Evolutionary conservation across 805 yeast genomes (phyloP).

Genomic region (Wickerhamiella alocasiicola): DNA sequence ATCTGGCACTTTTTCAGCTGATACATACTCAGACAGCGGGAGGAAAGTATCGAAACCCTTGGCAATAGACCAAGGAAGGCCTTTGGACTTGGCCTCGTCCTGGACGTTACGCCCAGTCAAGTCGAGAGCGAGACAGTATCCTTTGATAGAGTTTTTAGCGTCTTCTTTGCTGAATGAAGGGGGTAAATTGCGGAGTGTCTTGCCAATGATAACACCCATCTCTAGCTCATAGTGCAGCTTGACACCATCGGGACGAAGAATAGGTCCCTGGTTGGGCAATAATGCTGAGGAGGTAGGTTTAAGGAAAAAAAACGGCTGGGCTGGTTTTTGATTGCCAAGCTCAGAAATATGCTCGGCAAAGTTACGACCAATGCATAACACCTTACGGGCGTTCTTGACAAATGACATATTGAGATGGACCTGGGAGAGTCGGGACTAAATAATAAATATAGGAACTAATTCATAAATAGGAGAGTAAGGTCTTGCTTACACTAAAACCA

Average conservation of each 20-base stretch:
- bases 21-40: conserved; percentile 68
- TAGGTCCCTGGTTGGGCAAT: conserved; percentile 55
- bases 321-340: conserved; percentile 67
- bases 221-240: conserved; percentile 88
- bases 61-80: conserved; percentile 93
- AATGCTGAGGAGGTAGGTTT: conserved; percentile 79
- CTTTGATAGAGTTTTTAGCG: conserved; percentile 68
- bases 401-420: conserved; percentile 14
- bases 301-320: conserved; percentile 81
- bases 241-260: conserved; percentile 70
- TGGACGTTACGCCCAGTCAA: conserved; percentile 95
- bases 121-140: conserved; percentile 83
- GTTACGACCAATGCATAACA: conserved; percentile 92
- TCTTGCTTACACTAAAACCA: too few species aligned
- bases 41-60: conserved; percentile 94
- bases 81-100: conserved; percentile 84
- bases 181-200: conserved; percentile 48
- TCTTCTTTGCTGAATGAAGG: conserved; percentile 45
- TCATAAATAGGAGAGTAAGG: too few species aligned
- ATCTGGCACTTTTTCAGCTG: conserved; percentile 51
- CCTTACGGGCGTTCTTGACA: conserved; percentile 35
- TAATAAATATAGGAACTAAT: too few species aligned
- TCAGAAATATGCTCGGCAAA: conserved; percentile 95
- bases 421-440: too few species aligned
- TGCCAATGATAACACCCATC: conserved; percentile 63